Percentiles rank a stretch among this genome's conserved stretches.
phyloP scores from a whole-genome alignment of 768 basidiomycete genomes.

The Grammothele lineata region DNA sequence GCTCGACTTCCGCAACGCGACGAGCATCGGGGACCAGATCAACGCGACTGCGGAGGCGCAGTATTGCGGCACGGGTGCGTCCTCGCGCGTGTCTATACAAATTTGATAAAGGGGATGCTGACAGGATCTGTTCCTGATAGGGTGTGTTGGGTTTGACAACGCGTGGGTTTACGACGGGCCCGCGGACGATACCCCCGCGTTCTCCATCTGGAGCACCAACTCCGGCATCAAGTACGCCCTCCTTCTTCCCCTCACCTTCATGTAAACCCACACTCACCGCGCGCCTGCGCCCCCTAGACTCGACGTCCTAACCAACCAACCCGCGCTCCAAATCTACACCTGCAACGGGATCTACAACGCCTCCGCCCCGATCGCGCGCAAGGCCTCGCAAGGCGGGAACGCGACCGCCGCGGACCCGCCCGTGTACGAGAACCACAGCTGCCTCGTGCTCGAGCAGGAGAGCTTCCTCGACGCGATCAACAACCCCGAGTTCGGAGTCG shows the following conservation, averaged over 20 bases:
- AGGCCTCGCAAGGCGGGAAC: slow-evolving; percentile 42
- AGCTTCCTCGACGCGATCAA: slow-evolving; percentile 49
- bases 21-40: slow-evolving; percentile 9
- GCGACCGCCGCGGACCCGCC: slow-evolving; percentile 2
- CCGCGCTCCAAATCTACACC: slow-evolving; percentile 44
- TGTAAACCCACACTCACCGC: slow-evolving; percentile 36
- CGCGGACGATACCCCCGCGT: slow-evolving; percentile 20
- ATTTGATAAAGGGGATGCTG: no score
- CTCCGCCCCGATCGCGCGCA: slow-evolving; percentile 32
- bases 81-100: no score
- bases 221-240: background rate
- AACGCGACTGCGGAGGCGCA: slow-evolving; percentile 10
- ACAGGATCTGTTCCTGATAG: no score
- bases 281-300: slow-evolving; percentile 25
- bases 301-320: slow-evolving; percentile 45
- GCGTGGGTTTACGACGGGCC: slow-evolving; percentile 40
- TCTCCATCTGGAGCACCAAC: slow-evolving; percentile 37
- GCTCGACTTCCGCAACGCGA: slow-evolving; percentile 35
- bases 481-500: slow-evolving; percentile 44
- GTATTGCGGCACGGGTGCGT: slow-evolving; percentile 31
- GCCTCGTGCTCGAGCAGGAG: slow-evolving; percentile 46
- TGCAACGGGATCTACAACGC: slow-evolving; percentile 30
- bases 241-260: slow-evolving; percentile 8
- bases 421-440: slow-evolving; percentile 34
- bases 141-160: slow-evolving; percentile 32